Evolutionary conservation across 2,329 filamentous ascomycete genomes (phyloP), one percentile per base, ranked within the genome.

Genomic region (Arthroderma sp.): DNA sequence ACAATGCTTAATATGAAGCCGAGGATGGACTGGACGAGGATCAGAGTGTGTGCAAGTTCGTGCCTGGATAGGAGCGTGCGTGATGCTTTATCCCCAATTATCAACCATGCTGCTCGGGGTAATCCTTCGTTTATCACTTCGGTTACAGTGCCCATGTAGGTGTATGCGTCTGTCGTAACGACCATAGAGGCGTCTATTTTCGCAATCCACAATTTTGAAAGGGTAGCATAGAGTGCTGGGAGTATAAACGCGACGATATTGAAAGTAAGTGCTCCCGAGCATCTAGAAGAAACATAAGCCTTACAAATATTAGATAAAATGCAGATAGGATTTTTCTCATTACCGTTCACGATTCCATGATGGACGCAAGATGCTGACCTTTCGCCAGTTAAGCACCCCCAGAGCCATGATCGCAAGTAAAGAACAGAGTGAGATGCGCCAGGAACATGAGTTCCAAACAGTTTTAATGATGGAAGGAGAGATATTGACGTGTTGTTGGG

Each of bases 101-200:
- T 71, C 4, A 79, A 67, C 75, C 78, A 86, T 0, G 79, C 71
- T 0, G 80, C 77, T 22, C 80, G 70, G 0, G 81, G 81, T 0
- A 86, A 72, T 0, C 81, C 81, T 57, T 86, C 81, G 50, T 85
- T 85, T 10, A 86, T 60, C 0, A 83, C 79, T 55, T 85, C 78
- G 1, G 73, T 74, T 0, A 84, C 68, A 0, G 78, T 72, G 15
- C 73, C 70, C 47, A 85, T 82, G 57, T 85, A 85, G 0, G 78
- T 84, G 59, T 81, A 83, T 0, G 72, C 65, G 47, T 83, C 78
- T 0, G 77, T 81, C 0, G 76, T 81, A 11, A 73, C 77, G 1
- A 83, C 75, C 49, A 75, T 66, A 1, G 69, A 73, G 0, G 74
- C 61, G 57, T 84, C 77, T 45, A 85, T 81, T 44, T 74, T 72